Conservation (phyloP, 2,329 filamentous ascomycete genomes). For the Cordyceps cateniannulata region DNA sequence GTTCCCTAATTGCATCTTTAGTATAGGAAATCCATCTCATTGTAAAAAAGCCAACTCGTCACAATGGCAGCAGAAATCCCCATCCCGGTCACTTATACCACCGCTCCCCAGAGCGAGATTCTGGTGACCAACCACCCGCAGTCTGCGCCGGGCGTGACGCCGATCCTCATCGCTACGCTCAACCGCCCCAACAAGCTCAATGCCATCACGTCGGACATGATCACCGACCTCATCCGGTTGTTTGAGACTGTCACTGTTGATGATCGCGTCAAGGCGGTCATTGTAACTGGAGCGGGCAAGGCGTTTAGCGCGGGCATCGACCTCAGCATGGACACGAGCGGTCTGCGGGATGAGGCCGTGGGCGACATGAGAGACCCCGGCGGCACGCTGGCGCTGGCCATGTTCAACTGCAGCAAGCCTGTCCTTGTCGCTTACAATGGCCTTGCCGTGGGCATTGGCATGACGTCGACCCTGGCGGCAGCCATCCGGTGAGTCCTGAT, state of each 20-base stretch:
- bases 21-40: neutral
- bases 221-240: conserved; percentile 36
- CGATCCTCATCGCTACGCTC: conserved; percentile 42
- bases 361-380: conserved; percentile 25
- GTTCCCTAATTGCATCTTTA: neutral
- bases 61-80: neutral
- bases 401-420: conserved; percentile 16
- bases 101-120: neutral
- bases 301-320: conserved; percentile 62
- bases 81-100: conserved; percentile 2
- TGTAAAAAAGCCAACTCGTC: neutral
- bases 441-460: conserved; percentile 14
- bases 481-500: conserved; percentile 10
- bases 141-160: conserved; percentile 13
- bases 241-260: conserved; percentile 53
- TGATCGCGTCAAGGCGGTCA: conserved; percentile 47
- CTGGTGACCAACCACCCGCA: conserved; percentile 7
- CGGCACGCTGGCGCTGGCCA: conserved; percentile 21
- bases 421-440: conserved; percentile 17
- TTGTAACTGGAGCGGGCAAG: conserved; percentile 53
- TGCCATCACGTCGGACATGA: conserved; percentile 39
- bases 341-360: neutral
- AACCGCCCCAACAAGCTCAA: conserved; percentile 50
- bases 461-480: conserved; percentile 14
- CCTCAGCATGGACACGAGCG: conserved; percentile 25